Conservation (phyloP, 768 basidiomycete genomes). For the Tylopilus sp. region DNA sequence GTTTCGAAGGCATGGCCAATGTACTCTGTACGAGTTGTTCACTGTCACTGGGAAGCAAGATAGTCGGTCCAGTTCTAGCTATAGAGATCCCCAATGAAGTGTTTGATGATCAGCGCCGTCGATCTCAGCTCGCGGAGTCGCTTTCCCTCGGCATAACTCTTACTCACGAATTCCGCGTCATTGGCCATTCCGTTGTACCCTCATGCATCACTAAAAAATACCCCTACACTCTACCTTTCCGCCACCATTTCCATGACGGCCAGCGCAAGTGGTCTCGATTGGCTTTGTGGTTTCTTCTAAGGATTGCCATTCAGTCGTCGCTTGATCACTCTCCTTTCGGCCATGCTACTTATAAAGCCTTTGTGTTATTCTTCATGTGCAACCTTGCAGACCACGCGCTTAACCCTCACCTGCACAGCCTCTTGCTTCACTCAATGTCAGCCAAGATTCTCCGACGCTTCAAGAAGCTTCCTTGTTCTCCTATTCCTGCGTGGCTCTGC, state of each 20-base stretch:
- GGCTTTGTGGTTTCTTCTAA: neutral
- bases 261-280: neutral
- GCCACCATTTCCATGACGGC: too few relatives aligned
- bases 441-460: neutral
- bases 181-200: neutral
- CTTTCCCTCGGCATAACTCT: neutral
- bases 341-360: neutral
- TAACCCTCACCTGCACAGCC: neutral
- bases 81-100: neutral
- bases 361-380: neutral
- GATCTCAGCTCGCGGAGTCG: neutral
- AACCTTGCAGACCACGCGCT: neutral
- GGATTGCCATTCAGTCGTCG: neutral
- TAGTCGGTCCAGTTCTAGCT: neutral
- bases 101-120: neutral
- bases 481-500: neutral
- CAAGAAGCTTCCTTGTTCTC: neutral
- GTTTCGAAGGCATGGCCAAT: neutral
- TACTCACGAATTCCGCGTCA: neutral
- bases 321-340: neutral
- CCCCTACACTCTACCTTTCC: too few relatives aligned
- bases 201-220: neutral
- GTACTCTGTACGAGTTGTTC: neutral
- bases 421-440: neutral
- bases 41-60: neutral